A percentile compares a stretch with the other conserved stretches of the same genome.
These are phyloP conservation scores for Colletotrichum costaricense DNA, from an alignment of 2,329 filamentous ascomycete genomes.

Conservation along the genomic window DNA sequence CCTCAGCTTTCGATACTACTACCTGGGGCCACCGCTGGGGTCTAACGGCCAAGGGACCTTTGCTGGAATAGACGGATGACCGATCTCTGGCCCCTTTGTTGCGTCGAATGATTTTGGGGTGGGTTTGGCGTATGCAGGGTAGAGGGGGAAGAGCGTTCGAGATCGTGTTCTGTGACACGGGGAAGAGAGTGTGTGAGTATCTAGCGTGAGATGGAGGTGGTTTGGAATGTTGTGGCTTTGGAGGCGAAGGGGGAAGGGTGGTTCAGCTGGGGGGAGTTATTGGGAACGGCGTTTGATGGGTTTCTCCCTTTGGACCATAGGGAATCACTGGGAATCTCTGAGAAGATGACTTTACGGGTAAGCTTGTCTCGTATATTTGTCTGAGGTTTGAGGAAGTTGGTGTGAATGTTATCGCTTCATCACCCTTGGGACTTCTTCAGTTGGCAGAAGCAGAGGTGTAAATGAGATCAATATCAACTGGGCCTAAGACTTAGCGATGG, in stretches of 20 bases:
- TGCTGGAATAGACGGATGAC: not conserved
- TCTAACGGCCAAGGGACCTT: not conserved
- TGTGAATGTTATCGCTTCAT: not conserved
- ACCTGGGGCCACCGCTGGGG: too few species aligned
- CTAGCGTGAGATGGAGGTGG: not conserved
- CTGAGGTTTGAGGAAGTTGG: not conserved
- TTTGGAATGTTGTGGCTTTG: not conserved
- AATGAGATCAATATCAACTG: too few species aligned
- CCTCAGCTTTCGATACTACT: not conserved
- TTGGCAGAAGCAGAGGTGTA: not conserved
- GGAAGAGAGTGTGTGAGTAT: not conserved
- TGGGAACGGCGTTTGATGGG: not conserved
- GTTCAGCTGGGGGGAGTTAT: not conserved
- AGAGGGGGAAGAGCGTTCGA: not conserved
- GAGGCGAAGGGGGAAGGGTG: not conserved
- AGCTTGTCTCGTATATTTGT: not conserved
- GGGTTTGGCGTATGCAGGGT: not conserved
- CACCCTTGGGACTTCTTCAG: not conserved
- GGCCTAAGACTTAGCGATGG: too few species aligned
- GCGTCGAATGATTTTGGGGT: not conserved
- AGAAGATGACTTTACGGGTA: not conserved
- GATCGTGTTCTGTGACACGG: not conserved
- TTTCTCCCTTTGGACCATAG: not conserved
- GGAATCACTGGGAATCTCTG: not conserved
- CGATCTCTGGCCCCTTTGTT: not conserved